phyloP scores from a whole-genome alignment of 1,139 yeast species.

The Zygosaccharomyces pseudobailii region DNA sequence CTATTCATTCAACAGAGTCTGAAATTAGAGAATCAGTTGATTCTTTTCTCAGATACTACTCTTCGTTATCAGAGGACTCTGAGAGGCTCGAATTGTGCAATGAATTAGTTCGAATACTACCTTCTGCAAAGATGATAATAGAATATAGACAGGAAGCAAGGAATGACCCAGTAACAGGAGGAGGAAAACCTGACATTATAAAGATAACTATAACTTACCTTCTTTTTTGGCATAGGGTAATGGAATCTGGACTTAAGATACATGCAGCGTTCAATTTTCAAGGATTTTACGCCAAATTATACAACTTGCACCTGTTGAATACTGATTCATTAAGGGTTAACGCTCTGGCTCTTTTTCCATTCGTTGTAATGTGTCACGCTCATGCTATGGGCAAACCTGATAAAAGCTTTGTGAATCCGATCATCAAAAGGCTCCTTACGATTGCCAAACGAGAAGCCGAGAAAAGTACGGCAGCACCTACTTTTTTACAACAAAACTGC shows the following conservation, averaged over 20 bases:
- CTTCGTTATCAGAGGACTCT: constrained; percentile 10
- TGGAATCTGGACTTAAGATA: constrained; percentile 32
- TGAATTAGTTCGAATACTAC: constrained; percentile 19
- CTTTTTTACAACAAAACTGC: constrained; percentile 10
- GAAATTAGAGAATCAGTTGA: constrained; percentile 45
- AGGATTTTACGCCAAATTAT: constrained; percentile 48
- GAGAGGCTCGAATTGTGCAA: constrained; percentile 18
- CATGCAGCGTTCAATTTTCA: constrained; percentile 38
- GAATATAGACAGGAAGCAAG: constrained; percentile 21
- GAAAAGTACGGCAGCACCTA: neutral
- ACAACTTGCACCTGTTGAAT: constrained; percentile 45
- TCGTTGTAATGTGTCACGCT: constrained; percentile 13
- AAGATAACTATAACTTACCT: constrained; percentile 25
- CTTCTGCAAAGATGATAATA: constrained; percentile 16
- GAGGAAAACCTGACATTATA: constrained; percentile 13
- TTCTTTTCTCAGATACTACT: constrained; percentile 39
- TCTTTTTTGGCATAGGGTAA: constrained; percentile 33
- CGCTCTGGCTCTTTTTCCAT: constrained; percentile 20
- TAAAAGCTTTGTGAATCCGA: constrained; percentile 14
- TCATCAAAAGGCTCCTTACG: constrained; percentile 16
- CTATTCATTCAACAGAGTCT: constrained; percentile 49
- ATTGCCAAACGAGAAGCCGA: constrained; percentile 11
- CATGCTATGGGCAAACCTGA: constrained; percentile 2
- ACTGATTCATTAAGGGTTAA: constrained; percentile 13
- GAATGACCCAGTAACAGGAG: constrained; percentile 8